phyloP scores from a whole-genome alignment of 148 eudicot species.

The Pouteria glomerata region DNA sequence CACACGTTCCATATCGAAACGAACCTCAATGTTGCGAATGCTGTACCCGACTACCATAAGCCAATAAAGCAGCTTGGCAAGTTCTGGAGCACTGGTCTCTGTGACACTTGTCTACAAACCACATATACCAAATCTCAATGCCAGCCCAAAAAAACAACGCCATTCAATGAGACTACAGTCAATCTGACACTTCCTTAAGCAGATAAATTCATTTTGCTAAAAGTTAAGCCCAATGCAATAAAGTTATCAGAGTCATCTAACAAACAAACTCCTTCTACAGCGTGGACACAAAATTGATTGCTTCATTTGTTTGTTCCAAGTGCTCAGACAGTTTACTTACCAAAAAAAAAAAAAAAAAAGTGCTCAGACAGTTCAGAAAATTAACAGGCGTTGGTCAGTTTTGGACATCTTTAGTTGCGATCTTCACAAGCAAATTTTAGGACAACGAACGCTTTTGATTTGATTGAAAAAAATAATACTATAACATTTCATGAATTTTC shows the following conservation, averaged over 20 bases:
- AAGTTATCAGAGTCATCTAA: not conserved
- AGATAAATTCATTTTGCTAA: not conserved
- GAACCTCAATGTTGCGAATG: constrained; percentile 85
- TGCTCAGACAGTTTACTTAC: no score
- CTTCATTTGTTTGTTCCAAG: not conserved
- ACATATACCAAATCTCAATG: constrained; percentile 1
- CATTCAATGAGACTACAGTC: not conserved
- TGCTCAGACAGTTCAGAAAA: not conserved
- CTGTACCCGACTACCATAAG: constrained; percentile 91
- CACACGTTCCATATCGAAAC: constrained; percentile 83
- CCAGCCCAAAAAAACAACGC: not conserved
- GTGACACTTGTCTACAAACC: constrained; percentile 54
- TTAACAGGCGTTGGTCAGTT: not conserved
- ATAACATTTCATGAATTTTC: no score
- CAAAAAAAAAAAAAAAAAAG: no score
- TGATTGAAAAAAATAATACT: not conserved
- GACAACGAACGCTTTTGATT: no score
- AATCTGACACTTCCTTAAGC: not conserved
- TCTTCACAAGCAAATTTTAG: no score
- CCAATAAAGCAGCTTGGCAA: constrained; percentile 81
- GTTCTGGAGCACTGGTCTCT: constrained; percentile 81
- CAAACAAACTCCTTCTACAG: not conserved
- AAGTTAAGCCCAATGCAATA: not conserved
- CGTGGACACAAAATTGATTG: not conserved
- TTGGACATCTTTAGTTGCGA: not conserved